phyloP scores from a whole-genome alignment of 1,284 basidiomycete genomes.

The Naganishia albida region DNA sequence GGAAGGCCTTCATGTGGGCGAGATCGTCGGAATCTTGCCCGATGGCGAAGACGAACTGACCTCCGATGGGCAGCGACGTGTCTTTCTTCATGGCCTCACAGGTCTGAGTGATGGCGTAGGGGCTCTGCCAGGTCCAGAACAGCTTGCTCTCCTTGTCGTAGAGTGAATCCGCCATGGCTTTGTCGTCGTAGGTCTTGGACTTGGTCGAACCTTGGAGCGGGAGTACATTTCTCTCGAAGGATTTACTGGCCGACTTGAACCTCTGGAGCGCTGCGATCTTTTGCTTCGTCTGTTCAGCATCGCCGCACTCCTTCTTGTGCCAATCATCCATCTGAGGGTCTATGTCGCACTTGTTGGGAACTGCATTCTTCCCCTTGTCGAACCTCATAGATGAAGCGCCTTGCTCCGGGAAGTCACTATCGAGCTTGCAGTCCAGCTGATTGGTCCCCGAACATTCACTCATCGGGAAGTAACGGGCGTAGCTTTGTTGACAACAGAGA shows the following conservation, averaged over 20 bases:
- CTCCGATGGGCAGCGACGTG: not conserved
- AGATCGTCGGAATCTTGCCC: slow-evolving; percentile 12
- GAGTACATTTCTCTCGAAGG: not conserved
- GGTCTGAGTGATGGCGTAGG: not conserved
- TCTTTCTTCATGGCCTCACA: slow-evolving; percentile 8
- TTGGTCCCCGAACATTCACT: not conserved
- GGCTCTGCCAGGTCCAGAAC: slow-evolving; percentile 20
- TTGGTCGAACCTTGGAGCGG: not conserved
- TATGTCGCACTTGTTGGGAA: not conserved
- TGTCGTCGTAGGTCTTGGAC: not conserved
- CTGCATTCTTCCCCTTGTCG: not conserved
- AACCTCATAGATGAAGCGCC: not conserved
- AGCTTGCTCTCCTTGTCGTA: not conserved
- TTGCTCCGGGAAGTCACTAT: not conserved
- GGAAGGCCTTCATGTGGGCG: not conserved
- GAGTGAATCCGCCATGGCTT: not conserved
- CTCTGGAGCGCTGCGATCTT: not conserved
- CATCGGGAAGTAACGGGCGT: slow-evolving; percentile 8
- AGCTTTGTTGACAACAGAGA: not conserved
- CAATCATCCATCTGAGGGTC: not conserved
- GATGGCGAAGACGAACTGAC: slow-evolving; percentile 12
- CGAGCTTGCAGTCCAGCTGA: not conserved
- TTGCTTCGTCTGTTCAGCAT: not conserved
- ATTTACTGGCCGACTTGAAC: not conserved
- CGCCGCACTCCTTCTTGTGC: not conserved